These are phyloP conservation scores for Lobulomyces angularis DNA, from an alignment of 192 early-diverging fungal genomes.

Conservation along the genomic window DNA sequence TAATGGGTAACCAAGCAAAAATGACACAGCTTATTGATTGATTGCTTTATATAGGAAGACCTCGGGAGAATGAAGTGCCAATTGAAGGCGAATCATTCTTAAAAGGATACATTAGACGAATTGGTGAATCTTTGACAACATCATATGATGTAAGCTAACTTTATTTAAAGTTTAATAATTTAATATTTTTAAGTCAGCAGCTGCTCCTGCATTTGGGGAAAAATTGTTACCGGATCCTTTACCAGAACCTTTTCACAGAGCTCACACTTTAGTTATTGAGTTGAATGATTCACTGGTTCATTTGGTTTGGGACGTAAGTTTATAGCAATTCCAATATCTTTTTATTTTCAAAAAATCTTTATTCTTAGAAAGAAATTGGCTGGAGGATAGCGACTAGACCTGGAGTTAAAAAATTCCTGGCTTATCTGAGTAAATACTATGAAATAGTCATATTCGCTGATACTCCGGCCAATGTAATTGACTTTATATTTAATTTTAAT, in stretches of 20 bases:
- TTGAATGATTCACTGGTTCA: slow-evolving; percentile 88
- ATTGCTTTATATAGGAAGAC: no score
- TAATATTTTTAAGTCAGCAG: no score
- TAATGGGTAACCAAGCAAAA: no score
- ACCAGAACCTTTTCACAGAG: slow-evolving; percentile 70
- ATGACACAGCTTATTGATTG: no score
- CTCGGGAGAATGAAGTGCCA: no score
- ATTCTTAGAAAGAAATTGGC: slow-evolving; percentile 69
- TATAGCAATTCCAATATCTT: neutral
- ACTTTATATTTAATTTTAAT: slow-evolving; percentile 14
- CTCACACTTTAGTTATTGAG: slow-evolving; percentile 89
- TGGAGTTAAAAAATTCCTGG: slow-evolving; percentile 88
- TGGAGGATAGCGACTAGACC: slow-evolving; percentile 96
- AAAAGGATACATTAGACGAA: no score
- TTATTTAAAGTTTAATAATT: no score
- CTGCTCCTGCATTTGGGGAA: no score
- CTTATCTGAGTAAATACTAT: slow-evolving; percentile 78
- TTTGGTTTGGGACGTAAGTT: slow-evolving; percentile 78
- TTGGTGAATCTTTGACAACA: no score
- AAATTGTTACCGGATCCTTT: slow-evolving; percentile 87
- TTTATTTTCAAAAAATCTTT: neutral
- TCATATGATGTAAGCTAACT: no score
- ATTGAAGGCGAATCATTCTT: no score
- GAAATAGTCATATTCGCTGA: slow-evolving; percentile 95
- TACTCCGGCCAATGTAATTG: slow-evolving; percentile 65